These are phyloP conservation scores for Larix kaempferi DNA, from an alignment of 75 land plant species.

Conservation along the genomic window DNA sequence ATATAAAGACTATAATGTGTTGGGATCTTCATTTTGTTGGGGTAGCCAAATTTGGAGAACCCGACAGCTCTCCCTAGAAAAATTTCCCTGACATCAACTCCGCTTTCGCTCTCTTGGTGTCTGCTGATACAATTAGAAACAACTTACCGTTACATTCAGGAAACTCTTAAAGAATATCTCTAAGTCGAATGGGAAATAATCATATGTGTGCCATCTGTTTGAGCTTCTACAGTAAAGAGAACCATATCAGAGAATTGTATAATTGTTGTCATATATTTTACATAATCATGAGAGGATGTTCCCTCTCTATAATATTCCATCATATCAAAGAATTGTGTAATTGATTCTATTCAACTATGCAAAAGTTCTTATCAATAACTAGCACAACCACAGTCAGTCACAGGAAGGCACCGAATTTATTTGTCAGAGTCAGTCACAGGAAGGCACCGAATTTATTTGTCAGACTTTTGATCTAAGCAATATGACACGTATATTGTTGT, in stretches of 20 bases:
- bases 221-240: not conserved
- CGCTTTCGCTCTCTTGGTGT: not conserved
- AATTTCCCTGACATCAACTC: not conserved
- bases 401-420: no score
- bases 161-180: not conserved
- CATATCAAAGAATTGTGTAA: no score
- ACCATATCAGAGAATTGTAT: not conserved
- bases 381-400: no score
- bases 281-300: no score
- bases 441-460: no score
- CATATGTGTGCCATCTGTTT: not conserved
- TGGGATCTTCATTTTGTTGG: not conserved
- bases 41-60: not conserved
- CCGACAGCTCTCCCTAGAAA: not conserved
- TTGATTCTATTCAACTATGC: no score
- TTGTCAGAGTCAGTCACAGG: no score
- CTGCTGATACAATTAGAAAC: not conserved
- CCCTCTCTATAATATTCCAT: no score
- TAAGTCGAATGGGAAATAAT: not conserved
- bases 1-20: not conserved
- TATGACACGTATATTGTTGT: no score
- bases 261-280: not conserved
- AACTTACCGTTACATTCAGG: not conserved
- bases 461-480: no score
- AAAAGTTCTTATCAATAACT: no score